phyloP scores from a whole-genome alignment of 768 basidiomycete species.

The Termitomyces sp. region DNA sequence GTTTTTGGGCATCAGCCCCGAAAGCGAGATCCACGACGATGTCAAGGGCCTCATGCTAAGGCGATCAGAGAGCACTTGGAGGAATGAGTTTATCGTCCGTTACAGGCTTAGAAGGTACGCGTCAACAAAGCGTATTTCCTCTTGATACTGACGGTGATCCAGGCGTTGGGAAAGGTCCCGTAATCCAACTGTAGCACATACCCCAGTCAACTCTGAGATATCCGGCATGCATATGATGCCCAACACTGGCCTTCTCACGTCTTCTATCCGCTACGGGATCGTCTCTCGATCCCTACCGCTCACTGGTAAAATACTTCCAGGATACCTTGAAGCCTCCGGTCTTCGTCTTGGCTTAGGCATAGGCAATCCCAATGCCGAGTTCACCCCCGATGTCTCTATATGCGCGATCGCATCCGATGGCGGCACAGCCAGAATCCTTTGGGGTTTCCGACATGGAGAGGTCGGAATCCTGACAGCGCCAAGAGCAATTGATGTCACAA shows the following conservation, averaged over 20 bases:
- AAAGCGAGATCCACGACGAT: slow-evolving; percentile 44
- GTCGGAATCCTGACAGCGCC: slow-evolving; percentile 55
- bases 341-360: slow-evolving; percentile 52
- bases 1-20: slow-evolving; percentile 62
- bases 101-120: slow-evolving; percentile 49
- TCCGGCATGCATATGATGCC: slow-evolving; percentile 58
- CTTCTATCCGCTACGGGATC: slow-evolving; percentile 63
- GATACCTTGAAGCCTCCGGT: slow-evolving; percentile 63
- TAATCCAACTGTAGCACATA: slow-evolving; percentile 54
- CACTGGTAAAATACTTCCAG: slow-evolving; percentile 62
- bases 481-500: slow-evolving; percentile 51
- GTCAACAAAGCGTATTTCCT: not conserved
- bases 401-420: slow-evolving; percentile 58
- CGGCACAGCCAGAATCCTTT: slow-evolving; percentile 59
- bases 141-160: not conserved
- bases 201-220: slow-evolving; percentile 55
- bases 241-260: slow-evolving; percentile 47
- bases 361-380: slow-evolving; percentile 74
- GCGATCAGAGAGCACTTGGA: slow-evolving; percentile 59
- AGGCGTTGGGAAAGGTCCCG: slow-evolving; percentile 72
- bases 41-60: slow-evolving; percentile 48
- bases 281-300: slow-evolving; percentile 70
- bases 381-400: slow-evolving; percentile 59
- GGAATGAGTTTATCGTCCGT: slow-evolving; percentile 58
- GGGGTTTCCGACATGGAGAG: slow-evolving; percentile 71